These are phyloP conservation scores for Chlamydomonas reinhardtii DNA, from an alignment of 163 green algal genomes.

Conservation along the genomic window DNA sequence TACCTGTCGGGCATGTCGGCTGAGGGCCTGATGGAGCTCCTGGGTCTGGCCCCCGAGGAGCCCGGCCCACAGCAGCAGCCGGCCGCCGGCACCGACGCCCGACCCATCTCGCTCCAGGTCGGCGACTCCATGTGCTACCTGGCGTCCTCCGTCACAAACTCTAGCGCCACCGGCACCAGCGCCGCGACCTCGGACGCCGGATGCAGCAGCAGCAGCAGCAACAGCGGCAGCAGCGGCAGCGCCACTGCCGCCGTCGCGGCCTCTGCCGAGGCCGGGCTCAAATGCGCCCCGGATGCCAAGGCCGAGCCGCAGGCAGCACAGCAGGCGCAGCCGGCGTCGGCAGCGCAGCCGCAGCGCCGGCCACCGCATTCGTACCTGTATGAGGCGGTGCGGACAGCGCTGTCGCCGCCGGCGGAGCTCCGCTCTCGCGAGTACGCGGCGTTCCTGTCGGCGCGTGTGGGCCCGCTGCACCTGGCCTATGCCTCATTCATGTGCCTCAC, in stretches of 20 bases:
- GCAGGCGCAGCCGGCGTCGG: neutral
- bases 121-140: neutral
- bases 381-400: neutral
- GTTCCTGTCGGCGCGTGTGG: constrained; percentile 6
- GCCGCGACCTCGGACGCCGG: neutral
- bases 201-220: neutral
- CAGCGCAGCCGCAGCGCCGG: neutral
- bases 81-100: too few relatives aligned
- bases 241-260: neutral
- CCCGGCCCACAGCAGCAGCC: neutral
- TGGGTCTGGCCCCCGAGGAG: neutral
- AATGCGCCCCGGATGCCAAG: neutral
- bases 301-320: neutral
- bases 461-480: constrained; percentile 1
- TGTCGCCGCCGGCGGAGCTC: constrained; percentile 12
- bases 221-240: neutral
- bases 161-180: neutral
- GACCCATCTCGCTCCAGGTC: neutral
- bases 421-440: neutral
- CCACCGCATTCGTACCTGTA: neutral
- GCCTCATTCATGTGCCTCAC: constrained; percentile 1
- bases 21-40: constrained; percentile 16
- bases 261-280: neutral
- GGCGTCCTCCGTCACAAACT: neutral
- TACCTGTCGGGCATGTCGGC: constrained; percentile 23